Percentiles rank a stretch among this genome's conserved stretches.
These are phyloP conservation scores for Pichia thaimueangensis DNA, from an alignment of 805 yeast genomes.

Conservation along the genomic window DNA sequence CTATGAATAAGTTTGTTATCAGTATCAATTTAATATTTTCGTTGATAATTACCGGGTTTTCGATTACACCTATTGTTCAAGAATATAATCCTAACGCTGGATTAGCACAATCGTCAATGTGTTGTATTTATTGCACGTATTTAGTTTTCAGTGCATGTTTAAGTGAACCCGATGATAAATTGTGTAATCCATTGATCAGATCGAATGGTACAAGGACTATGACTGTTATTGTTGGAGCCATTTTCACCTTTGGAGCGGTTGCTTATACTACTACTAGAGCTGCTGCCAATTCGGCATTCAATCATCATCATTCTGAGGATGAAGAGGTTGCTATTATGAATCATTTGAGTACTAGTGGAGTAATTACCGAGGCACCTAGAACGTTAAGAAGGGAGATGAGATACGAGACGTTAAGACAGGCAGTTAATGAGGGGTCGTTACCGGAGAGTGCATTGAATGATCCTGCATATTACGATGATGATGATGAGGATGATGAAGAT, in stretches of 20 bases:
- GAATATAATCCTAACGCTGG: constrained; percentile 95
- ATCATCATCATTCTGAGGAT: constrained; percentile 26
- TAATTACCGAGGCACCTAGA: constrained; percentile 43
- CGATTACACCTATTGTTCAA: constrained; percentile 79
- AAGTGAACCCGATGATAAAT: constrained; percentile 90
- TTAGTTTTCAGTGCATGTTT: constrained; percentile 88
- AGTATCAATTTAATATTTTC: constrained; percentile 66
- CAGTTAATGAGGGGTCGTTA: constrained; percentile 92
- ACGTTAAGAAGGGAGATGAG: constrained; percentile 60
- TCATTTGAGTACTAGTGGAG: constrained; percentile 27
- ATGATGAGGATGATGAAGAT: constrained; percentile 26
- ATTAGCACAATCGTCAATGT: constrained; percentile 94
- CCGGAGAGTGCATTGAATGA: constrained; percentile 89
- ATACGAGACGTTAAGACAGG: constrained; percentile 81
- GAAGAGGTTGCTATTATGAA: constrained; percentile 16
- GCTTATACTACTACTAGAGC: constrained; percentile 98
- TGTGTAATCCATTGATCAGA: constrained; percentile 87
- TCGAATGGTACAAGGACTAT: constrained; percentile 86
- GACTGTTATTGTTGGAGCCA: constrained; percentile 81
- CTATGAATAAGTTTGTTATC: constrained; percentile 85
- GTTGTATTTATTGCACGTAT: constrained; percentile 87
- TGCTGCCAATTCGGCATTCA: constrained; percentile 71
- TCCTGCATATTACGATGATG: constrained; percentile 50
- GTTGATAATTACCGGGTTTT: constrained; percentile 56
- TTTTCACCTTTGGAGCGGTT: constrained; percentile 89